phyloP scores from a whole-genome alignment of 2,329 filamentous ascomycete genomes.

The Hypoxylon sp. region DNA sequence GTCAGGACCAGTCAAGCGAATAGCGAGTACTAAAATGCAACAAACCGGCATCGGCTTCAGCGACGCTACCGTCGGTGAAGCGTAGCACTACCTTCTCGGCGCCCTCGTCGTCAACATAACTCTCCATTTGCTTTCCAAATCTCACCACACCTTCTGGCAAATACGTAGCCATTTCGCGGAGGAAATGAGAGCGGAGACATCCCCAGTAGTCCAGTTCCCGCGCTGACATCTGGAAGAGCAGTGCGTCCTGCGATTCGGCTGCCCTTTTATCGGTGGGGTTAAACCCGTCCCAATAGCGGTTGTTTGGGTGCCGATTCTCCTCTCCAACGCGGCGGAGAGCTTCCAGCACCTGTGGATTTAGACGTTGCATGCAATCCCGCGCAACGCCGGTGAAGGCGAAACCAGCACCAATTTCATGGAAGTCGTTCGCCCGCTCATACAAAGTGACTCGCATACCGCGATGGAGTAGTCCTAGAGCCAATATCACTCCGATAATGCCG shows the following conservation, averaged over 20 bases:
- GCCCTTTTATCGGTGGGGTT: slow-evolving; percentile 56
- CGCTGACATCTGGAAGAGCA: slow-evolving; percentile 49
- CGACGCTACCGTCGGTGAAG: slow-evolving; percentile 47
- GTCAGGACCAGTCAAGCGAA: background rate
- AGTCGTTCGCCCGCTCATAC: slow-evolving; percentile 58
- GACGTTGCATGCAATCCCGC: slow-evolving; percentile 56
- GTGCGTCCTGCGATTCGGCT: slow-evolving; percentile 44
- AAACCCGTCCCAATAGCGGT: slow-evolving; percentile 51
- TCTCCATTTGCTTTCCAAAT: slow-evolving; percentile 50
- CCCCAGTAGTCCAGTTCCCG: slow-evolving; percentile 53
- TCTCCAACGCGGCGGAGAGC: slow-evolving; percentile 51
- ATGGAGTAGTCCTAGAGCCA: slow-evolving; percentile 58
- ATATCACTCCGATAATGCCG: slow-evolving; percentile 61
- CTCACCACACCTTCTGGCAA: slow-evolving; percentile 43
- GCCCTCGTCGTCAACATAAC: slow-evolving; percentile 47
- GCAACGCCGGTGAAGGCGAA: slow-evolving; percentile 62
- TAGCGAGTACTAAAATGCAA: background rate
- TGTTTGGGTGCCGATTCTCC: background rate
- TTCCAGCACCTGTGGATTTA: slow-evolving; percentile 52
- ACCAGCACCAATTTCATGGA: slow-evolving; percentile 60
- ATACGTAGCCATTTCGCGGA: slow-evolving; percentile 50
- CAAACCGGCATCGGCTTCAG: slow-evolving; percentile 38
- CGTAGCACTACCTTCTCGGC: slow-evolving; percentile 33
- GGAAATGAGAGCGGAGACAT: slow-evolving; percentile 52
- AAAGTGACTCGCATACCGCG: slow-evolving; percentile 56